Evolutionary conservation across 805 yeast genomes (phyloP).

Genomic region (Torulaspora quercuum): DNA sequence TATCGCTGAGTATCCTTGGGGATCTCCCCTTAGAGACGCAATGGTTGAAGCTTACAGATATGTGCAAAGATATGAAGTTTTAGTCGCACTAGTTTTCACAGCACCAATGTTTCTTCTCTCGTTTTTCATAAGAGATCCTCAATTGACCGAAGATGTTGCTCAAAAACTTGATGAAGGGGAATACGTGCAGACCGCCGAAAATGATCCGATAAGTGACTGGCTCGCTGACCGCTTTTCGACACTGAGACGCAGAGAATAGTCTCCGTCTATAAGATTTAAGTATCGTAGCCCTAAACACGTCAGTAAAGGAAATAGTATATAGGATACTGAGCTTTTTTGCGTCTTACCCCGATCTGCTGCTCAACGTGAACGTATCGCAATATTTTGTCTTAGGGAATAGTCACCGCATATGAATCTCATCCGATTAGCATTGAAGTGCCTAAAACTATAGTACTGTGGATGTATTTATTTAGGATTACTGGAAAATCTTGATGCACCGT

Average conservation of each 20-base stretch:
- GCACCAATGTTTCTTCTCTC: conserved; percentile 46
- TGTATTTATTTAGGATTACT: too few relatives aligned
- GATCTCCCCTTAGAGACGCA: conserved; percentile 50
- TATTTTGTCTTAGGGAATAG: too few relatives aligned
- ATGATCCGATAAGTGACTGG: conserved; percentile 22
- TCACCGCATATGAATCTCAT: too few relatives aligned
- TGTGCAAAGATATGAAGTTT: conserved; percentile 51
- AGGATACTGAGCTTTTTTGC: too few relatives aligned
- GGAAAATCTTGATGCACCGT: too few relatives aligned
- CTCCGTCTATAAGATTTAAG: too few relatives aligned
- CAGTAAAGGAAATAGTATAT: too few relatives aligned
- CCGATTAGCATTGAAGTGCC: too few relatives aligned
- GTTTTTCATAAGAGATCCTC: conserved; percentile 51
- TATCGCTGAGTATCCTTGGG: conserved; percentile 50
- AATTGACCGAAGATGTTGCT: conserved; percentile 36
- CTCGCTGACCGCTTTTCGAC: conserved; percentile 8
- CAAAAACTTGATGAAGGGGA: conserved; percentile 26
- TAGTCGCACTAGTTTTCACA: conserved; percentile 44
- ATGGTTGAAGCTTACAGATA: conserved; percentile 53
- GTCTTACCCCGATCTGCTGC: too few relatives aligned
- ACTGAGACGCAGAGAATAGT: conserved; percentile 8
- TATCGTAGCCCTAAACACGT: too few relatives aligned
- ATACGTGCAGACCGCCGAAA: conserved; percentile 17
- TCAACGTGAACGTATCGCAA: too few relatives aligned
- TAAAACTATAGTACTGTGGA: too few relatives aligned